Evolutionary conservation across 768 basidiomycete species (phyloP).

Genomic region (Postia placenta): DNA sequence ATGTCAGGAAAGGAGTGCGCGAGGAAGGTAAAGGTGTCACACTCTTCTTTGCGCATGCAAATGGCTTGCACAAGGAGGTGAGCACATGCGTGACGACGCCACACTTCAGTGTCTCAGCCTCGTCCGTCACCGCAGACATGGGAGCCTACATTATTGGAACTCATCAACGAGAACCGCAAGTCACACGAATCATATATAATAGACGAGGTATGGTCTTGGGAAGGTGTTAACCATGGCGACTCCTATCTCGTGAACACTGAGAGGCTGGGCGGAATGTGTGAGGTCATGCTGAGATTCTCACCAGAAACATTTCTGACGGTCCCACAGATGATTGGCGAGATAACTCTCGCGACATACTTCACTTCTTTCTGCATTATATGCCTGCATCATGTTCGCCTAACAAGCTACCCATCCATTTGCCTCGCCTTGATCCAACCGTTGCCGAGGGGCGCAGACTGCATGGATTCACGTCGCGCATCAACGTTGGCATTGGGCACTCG

Average conservation of each 20-base stretch:
- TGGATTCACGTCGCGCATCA: conserved; percentile 48
- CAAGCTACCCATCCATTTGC: conserved; percentile 47
- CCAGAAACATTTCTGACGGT: not conserved
- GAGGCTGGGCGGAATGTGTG: conserved; percentile 53
- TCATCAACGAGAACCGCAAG: conserved; percentile 38
- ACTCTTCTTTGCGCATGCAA: conserved; percentile 75
- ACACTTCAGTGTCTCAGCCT: not conserved
- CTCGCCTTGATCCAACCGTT: conserved; percentile 39
- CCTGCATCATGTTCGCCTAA: conserved; percentile 31
- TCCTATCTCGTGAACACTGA: conserved; percentile 64
- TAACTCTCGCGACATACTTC: conserved; percentile 69
- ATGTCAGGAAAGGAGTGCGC: conserved; percentile 36
- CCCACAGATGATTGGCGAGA: conserved; percentile 70
- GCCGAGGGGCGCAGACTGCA: conserved; percentile 32
- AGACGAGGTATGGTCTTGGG: conserved; percentile 78
- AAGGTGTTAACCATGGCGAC: conserved; percentile 83
- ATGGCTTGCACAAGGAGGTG: conserved; percentile 86
- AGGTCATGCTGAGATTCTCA: conserved; percentile 19
- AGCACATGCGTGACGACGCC: conserved; percentile 10
- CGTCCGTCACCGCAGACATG: conserved; percentile 48
- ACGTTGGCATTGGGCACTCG: conserved; percentile 78
- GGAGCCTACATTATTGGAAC: conserved; percentile 56
- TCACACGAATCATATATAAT: conserved; percentile 29
- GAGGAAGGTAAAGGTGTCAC: conserved; percentile 44
- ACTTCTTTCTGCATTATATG: conserved; percentile 66